These are phyloP conservation scores for Ceratocystis huliohia DNA, from an alignment of 2,329 filamentous ascomycete species.

Conservation along the genomic window DNA sequence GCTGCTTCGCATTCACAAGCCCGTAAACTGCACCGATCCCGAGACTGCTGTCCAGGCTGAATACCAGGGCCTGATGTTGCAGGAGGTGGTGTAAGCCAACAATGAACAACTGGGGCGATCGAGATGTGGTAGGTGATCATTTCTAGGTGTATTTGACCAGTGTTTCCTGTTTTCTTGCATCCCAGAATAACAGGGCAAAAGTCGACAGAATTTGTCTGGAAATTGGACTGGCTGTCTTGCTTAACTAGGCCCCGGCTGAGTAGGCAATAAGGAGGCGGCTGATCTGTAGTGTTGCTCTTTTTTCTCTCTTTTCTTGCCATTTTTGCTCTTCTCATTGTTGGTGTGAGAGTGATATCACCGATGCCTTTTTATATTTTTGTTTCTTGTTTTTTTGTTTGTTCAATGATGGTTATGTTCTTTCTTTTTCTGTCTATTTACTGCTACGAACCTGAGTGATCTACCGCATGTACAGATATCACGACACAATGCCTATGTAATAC, in stretches of 20 bases:
- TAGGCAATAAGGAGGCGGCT: neutral
- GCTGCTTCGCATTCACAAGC: constrained; percentile 52
- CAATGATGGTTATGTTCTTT: constrained; percentile 13
- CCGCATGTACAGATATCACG: too few species aligned
- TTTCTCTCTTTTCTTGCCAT: neutral
- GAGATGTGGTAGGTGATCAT: neutral
- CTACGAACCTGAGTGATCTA: neutral
- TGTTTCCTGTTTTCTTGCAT: neutral
- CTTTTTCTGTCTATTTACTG: neutral
- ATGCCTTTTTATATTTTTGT: constrained; percentile 10
- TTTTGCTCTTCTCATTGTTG: neutral
- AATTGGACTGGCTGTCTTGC: neutral
- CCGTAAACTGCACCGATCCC: constrained; percentile 32
- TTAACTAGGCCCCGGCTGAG: neutral
- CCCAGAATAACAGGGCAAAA: neutral
- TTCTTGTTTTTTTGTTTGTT: constrained; percentile 7
- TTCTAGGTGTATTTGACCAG: neutral
- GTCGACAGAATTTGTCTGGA: neutral
- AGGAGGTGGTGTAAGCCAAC: constrained; percentile 20
- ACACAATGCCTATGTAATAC: neutral
- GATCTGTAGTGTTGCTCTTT: constrained; percentile 1
- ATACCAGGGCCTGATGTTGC: constrained; percentile 25
- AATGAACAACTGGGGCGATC: neutral
- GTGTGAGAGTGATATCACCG: neutral
- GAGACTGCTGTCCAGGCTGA: constrained; percentile 30